Evolutionary conservation across 306 rosid genomes (phyloP), one percentile per base, ranked within the genome.

Genomic region (Prunus mongolica): DNA sequence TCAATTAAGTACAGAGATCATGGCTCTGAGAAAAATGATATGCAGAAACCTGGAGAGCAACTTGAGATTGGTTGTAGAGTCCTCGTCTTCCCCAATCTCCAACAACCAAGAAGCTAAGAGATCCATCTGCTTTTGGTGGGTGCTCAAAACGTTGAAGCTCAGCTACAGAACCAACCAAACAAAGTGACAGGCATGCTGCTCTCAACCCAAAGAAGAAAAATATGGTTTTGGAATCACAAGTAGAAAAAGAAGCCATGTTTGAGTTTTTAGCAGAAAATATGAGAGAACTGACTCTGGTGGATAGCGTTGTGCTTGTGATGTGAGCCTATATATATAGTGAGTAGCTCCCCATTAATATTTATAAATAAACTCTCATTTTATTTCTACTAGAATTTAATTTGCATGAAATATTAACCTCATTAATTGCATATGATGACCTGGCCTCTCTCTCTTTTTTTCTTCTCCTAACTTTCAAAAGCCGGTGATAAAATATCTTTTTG

Each of bases 21-120:
- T 18, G 15, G 6, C 57, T 4, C 7, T 15, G 57, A 18, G 5
- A 52, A 25, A 56, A 56, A 20, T 9, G 28, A n/a, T 8, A 20
- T 10, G 8, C 3, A 56, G 11, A 25, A 56, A 87, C 94, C 92
- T 84, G 92, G 57, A 61, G 0, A 20, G 97, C 92, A 3, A 91
- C 91, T 79, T 80, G 4, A 56, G 97, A 84, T 79, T 91, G 93
- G 69, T 91, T 91, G 76, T 73, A 89, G 41, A 65, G 55, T 52
- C 92, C 92, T 44, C 75, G 60, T 72, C 94, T 82, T 76, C 97
- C 97, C 97, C 97, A 91, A 28, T 91, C 97, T 70, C 97, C 97
- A 38, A 91, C 50, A 18, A 86, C 92, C 41, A 91, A 70, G 67
- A 91, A 72, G 77, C 85, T 83, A 20, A 91, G 80, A 49, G 92